Evolutionary conservation across 1,139 yeast species (phyloP), one percentile per base, ranked within the genome.

Genomic region (Wickerhamomyces sp.): DNA sequence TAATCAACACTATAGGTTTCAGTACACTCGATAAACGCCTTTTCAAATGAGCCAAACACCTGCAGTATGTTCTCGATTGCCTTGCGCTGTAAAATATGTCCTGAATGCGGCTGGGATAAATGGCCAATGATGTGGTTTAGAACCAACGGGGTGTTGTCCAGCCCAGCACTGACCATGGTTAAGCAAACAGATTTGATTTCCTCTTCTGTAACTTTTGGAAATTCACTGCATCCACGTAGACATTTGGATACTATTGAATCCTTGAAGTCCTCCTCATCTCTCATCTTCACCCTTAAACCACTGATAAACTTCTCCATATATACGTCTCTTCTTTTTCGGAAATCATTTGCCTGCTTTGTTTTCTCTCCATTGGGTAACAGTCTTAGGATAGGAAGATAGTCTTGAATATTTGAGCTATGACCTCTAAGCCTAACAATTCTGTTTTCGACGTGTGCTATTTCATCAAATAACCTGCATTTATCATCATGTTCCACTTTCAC

Each of bases 131-230:
- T 70, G 53, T 80, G 79, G 51, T 77, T 75, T 46, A 84, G 66
- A 45, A 78, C 83, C 31, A 84, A 68, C 0, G 91, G 84, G 0
- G 84, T 78, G 49, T 86, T 85, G 58, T 85, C 93, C 33, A 85
- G 65, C 0, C 94, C 94, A 6, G 93, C 93, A 54, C 90, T 82
- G 0, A 85, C 82, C 83, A 84, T 79, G 0, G 93, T 82, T 40
- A 85, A 65, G 58, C 91, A 84, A 8, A 83, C 72, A 41, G 88
- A 79, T 45, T 73, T 72, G 41, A 83, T 62, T 56, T 84, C 89
- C 3, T 63, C 63, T 1, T 60, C 62, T 6, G 64, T 61, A 31
- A 74, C 50, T 14, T 41, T 39, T 31, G 55, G 56, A 37, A 33
- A 46, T n/a, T 50, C 54, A 2, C 42, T 33, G 23, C 39, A 29